Conservation (phyloP, 495 filamentous ascomycete species). For the Xylaria telfairii region DNA sequence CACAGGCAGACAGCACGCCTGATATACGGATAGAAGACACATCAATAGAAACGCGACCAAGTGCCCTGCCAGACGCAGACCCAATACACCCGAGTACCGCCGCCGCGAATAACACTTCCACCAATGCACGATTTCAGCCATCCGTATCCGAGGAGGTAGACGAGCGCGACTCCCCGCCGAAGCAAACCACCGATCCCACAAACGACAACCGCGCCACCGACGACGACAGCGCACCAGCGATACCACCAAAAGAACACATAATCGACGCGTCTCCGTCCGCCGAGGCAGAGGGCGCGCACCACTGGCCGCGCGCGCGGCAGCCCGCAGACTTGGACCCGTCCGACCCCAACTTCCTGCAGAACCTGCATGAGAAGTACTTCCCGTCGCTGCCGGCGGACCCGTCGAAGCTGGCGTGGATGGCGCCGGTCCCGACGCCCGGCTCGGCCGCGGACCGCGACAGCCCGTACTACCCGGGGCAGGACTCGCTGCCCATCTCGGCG, state of each 20-base stretch:
- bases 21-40: conserved; percentile 36
- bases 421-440: conserved; percentile 64
- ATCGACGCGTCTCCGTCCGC: conserved; percentile 48
- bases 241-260: conserved; percentile 56
- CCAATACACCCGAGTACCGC: conserved; percentile 1
- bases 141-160: conserved; percentile 36
- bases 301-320: conserved; percentile 46
- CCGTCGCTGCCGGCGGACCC: conserved; percentile 84
- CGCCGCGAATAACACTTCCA: background rate
- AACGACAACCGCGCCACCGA: conserved; percentile 8
- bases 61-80: conserved; percentile 20
- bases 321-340: conserved; percentile 79
- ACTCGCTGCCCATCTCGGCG: conserved; percentile 71
- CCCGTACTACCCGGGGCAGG: conserved; percentile 79
- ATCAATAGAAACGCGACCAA: conserved; percentile 35
- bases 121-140: conserved; percentile 1
- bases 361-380: conserved; percentile 91
- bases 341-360: conserved; percentile 78
- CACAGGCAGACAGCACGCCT: conserved; percentile 20
- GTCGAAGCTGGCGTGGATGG: conserved; percentile 87
- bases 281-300: conserved; percentile 35
- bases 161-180: conserved; percentile 22
- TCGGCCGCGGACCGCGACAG: conserved; percentile 66
- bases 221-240: conserved; percentile 36
- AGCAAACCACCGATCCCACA: conserved; percentile 16